Percentiles rank a stretch among this genome's conserved stretches.
Conservation (phyloP, 2,329 filamentous ascomycete genomes). For the Ascocoryne sarcoides region DNA sequence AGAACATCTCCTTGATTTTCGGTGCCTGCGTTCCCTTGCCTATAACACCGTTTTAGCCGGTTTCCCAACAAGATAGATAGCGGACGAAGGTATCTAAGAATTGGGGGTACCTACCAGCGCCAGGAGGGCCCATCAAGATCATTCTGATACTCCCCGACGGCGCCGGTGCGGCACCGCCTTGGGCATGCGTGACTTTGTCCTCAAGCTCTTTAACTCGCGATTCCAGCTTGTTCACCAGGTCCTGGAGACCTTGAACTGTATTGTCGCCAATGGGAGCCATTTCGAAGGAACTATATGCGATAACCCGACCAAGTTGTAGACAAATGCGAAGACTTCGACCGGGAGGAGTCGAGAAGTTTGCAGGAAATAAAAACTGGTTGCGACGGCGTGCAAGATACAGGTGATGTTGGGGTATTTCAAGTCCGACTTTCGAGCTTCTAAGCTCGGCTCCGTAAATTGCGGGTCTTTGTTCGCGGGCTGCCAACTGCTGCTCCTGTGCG, state of each 20-base stretch:
- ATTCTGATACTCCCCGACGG: slow-evolving; percentile 69
- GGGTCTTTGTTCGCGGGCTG: slow-evolving; percentile 4
- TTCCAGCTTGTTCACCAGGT: slow-evolving; percentile 76
- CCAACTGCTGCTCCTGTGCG: slow-evolving; percentile 5
- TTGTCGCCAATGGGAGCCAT: slow-evolving; percentile 88
- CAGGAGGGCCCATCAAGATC: slow-evolving; percentile 95
- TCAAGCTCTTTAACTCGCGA: slow-evolving; percentile 80
- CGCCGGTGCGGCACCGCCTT: slow-evolving; percentile 43
- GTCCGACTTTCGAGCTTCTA: slow-evolving; percentile 1
- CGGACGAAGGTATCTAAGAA: slow-evolving; percentile 2
- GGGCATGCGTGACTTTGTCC: slow-evolving; percentile 48
- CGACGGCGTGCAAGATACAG: slow-evolving; percentile 11
- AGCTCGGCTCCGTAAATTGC: slow-evolving; percentile 10
- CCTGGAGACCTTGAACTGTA: slow-evolving; percentile 70
- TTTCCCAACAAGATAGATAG: slow-evolving; percentile 3
- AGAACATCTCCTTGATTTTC: slow-evolving; percentile 96
- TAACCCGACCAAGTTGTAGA: slow-evolving; percentile 23
- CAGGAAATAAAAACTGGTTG: slow-evolving; percentile 7
- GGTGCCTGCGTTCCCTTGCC: slow-evolving; percentile 99
- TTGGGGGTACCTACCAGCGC: slow-evolving; percentile 71
- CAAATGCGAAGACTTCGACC: not conserved
- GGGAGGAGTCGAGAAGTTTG: slow-evolving; percentile 2
- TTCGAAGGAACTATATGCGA: slow-evolving; percentile 32
- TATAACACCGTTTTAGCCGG: slow-evolving; percentile 34
- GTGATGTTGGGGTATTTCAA: slow-evolving; percentile 12